phyloP scores from a whole-genome alignment of 305 asterid species.

The Fraxinus albicans region DNA sequence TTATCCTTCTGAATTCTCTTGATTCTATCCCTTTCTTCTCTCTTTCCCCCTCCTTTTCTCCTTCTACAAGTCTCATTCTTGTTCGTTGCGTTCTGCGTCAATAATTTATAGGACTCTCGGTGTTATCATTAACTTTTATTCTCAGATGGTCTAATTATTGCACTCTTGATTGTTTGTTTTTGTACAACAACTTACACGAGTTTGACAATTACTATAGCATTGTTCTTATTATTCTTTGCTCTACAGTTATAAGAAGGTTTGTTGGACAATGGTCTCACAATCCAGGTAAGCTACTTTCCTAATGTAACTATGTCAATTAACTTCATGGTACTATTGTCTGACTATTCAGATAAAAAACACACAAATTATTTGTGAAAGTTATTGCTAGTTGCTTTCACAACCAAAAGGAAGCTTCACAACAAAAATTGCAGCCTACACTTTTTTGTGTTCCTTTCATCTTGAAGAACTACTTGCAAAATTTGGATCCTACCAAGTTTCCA shows the following conservation, averaged over 20 bases:
- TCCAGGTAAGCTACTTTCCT: slow-evolving; percentile 58
- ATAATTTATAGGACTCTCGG: not conserved
- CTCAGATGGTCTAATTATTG: not conserved
- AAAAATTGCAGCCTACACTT: not conserved
- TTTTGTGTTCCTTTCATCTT: not conserved
- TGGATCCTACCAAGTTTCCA: not conserved
- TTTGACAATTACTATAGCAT: slow-evolving; percentile 6
- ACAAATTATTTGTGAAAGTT: not conserved
- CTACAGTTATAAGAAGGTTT: slow-evolving; percentile 79
- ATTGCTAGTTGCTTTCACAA: not conserved
- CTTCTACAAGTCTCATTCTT: no score
- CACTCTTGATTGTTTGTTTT: slow-evolving; percentile 20
- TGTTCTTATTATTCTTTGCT: slow-evolving; percentile 26
- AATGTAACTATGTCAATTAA: not conserved
- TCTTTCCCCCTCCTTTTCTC: no score
- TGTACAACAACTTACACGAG: not conserved
- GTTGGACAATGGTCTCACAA: slow-evolving; percentile 83
- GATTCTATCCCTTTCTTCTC: no score
- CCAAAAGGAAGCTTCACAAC: not conserved
- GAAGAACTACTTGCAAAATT: not conserved
- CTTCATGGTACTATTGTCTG: not conserved
- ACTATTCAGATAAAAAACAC: not conserved
- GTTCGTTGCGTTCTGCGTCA: no score
- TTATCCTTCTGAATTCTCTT: no score
- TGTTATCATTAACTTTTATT: not conserved